phyloP scores from a whole-genome alignment of 1,284 basidiomycete genomes.

The Pseudozyma flocculosa region DNA sequence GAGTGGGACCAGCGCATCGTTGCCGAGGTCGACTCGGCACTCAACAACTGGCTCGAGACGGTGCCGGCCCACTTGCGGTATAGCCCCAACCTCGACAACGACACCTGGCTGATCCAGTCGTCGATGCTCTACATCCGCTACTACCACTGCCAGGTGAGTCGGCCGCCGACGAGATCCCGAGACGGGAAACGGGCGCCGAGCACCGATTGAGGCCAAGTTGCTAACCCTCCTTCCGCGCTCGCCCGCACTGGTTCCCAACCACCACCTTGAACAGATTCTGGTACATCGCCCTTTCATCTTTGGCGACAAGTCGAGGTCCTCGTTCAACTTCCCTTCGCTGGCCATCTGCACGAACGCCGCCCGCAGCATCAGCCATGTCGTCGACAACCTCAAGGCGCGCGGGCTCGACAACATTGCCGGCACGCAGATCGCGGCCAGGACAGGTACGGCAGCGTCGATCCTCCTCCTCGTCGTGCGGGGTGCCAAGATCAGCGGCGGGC shows the following conservation, averaged over 20 bases:
- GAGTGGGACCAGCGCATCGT: conserved; percentile 49
- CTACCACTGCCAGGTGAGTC: conserved; percentile 34
- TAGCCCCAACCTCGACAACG: conserved; percentile 36
- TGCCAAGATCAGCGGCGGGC: conserved; percentile 34
- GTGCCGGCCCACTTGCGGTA: conserved; percentile 45
- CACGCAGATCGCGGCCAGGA: conserved; percentile 14
- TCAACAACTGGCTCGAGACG: conserved; percentile 49
- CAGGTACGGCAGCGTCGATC: conserved; percentile 30
- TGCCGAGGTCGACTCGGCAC: conserved; percentile 48
- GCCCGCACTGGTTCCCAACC: too few species aligned
- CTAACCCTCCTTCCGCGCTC: not conserved
- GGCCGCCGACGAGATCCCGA: too few species aligned
- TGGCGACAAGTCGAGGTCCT: conserved; percentile 33
- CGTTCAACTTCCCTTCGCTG: conserved; percentile 49
- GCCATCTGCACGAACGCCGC: conserved; percentile 54
- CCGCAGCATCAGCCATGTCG: conserved; percentile 41
- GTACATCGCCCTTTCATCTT: conserved; percentile 52
- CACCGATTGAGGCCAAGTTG: too few species aligned
- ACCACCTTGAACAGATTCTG: conserved; percentile 32
- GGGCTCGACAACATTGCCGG: conserved; percentile 17
- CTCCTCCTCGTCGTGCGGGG: conserved; percentile 45
- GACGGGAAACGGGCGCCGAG: too few species aligned
- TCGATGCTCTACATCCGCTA: conserved; percentile 40
- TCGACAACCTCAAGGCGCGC: conserved; percentile 30
- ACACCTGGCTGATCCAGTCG: conserved; percentile 41